phyloP scores from a whole-genome alignment of 2,329 filamentous ascomycete genomes.

The Fusarium pseudograminearum region DNA sequence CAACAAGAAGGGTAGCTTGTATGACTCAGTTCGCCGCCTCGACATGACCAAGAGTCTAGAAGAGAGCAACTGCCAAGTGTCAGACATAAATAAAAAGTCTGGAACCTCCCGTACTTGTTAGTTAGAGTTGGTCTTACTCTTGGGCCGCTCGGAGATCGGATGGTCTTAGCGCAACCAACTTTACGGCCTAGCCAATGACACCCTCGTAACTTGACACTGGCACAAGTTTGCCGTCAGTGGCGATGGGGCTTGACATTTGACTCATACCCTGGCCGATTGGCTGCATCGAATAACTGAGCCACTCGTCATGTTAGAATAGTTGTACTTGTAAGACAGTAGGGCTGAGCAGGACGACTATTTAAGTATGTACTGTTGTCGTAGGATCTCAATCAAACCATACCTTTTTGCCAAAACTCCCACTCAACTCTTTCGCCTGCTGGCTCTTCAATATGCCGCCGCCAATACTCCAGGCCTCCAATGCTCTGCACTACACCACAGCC shows the following conservation, averaged over 20 bases:
- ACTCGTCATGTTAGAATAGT: not conserved
- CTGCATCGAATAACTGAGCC: slow-evolving; percentile 12
- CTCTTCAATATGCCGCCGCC: slow-evolving; percentile 17
- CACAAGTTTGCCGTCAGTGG: slow-evolving; percentile 7
- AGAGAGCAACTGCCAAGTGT: not conserved
- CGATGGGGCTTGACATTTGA: slow-evolving; percentile 5
- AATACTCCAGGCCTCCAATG: slow-evolving; percentile 3
- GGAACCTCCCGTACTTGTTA: not conserved
- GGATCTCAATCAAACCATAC: too few species aligned
- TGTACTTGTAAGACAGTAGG: slow-evolving; percentile 1
- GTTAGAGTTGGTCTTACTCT: not conserved
- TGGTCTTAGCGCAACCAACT: not conserved
- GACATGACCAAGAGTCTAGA: rapidly evolving
- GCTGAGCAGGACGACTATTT: slow-evolving; percentile 9
- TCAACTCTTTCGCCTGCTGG: not conserved
- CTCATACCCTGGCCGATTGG: slow-evolving; percentile 20
- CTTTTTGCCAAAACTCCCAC: too few species aligned
- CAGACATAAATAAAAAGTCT: not conserved
- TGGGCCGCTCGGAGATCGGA: not conserved
- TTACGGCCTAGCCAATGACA: slow-evolving; percentile 15
- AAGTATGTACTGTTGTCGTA: not conserved
- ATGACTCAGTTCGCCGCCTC: slow-evolving; percentile 37
- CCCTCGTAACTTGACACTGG: not conserved
- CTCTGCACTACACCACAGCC: slow-evolving; percentile 36
- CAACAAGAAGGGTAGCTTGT: slow-evolving; percentile 25